Conservation (phyloP, 345 rosid species). For the Rhizophora mangle region DNA sequence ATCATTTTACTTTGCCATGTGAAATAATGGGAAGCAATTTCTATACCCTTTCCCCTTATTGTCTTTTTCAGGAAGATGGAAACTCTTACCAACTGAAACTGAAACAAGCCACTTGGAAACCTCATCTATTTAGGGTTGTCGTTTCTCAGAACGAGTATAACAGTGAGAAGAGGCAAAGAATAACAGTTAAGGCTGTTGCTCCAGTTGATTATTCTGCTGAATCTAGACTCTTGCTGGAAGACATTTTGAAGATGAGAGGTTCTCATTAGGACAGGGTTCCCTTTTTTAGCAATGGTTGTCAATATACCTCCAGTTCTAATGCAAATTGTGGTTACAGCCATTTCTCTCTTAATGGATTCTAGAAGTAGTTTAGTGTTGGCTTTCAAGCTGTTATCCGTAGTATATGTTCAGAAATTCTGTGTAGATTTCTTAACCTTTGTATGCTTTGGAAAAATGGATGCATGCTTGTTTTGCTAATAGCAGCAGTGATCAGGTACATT, state of each 20-base stretch:
- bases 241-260: conserved; percentile 58
- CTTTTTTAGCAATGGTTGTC: background rate
- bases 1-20: no score
- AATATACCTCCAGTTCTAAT: no score
- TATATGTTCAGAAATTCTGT: background rate
- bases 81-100: conserved; percentile 54
- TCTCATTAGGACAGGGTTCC: conserved; percentile 21
- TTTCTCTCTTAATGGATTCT: background rate
- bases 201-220: conserved; percentile 80
- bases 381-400: background rate
- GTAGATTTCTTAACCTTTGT: no score
- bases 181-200: conserved; percentile 63
- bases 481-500: no score
- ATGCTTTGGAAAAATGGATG: no score
- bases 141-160: conserved; percentile 76
- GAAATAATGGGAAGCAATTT: background rate
- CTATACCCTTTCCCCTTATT: background rate
- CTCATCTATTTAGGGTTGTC: conserved; percentile 66
- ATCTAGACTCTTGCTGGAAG: conserved; percentile 63
- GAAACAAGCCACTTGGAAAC: conserved; percentile 80
- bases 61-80: conserved; percentile 43
- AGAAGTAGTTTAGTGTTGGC: background rate
- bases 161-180: conserved; percentile 83
- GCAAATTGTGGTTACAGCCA: no score
- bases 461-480: no score